Evolutionary conservation across 2,329 filamentous ascomycete genomes (phyloP).

Genomic region (Aureobasidium leucospermi): DNA sequence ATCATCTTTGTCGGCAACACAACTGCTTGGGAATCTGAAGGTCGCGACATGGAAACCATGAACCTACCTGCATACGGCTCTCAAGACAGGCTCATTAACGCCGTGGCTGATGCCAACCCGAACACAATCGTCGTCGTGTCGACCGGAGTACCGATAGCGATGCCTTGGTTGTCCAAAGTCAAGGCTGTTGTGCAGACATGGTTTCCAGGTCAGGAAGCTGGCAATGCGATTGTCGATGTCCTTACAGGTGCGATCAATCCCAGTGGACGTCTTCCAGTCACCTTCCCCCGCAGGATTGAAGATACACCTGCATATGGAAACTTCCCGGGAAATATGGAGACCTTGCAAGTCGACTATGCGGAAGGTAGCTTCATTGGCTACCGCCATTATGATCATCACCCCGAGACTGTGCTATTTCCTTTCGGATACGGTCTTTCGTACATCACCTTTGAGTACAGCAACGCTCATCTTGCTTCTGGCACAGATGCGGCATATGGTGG

Average conservation of each 20-base stretch:
- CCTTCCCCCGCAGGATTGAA: constrained; percentile 61
- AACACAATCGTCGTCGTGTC: constrained; percentile 68
- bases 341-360: constrained; percentile 56
- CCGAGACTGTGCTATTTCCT: constrained; percentile 65
- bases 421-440: constrained; percentile 81
- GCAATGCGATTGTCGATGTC: constrained; percentile 67
- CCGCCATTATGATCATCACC: constrained; percentile 68
- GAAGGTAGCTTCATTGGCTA: constrained; percentile 83
- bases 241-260: constrained; percentile 68
- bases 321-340: constrained; percentile 46
- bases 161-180: constrained; percentile 16
- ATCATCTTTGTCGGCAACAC: constrained; percentile 59
- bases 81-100: constrained; percentile 58
- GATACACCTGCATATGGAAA: constrained; percentile 47
- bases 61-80: constrained; percentile 51
- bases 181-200: constrained; percentile 16
- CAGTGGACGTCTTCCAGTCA: constrained; percentile 73
- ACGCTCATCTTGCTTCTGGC: constrained; percentile 18
- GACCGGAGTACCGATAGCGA: constrained; percentile 62
- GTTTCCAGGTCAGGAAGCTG: constrained; percentile 69
- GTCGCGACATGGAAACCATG: constrained; percentile 55
- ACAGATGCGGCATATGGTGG: neutral
- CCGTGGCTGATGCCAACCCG: constrained; percentile 58
- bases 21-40: constrained; percentile 33
- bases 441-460: constrained; percentile 51